Evolutionary conservation across 352 stramenopile genomes (phyloP).

Genomic region (Globisporangium abappressorium): DNA sequence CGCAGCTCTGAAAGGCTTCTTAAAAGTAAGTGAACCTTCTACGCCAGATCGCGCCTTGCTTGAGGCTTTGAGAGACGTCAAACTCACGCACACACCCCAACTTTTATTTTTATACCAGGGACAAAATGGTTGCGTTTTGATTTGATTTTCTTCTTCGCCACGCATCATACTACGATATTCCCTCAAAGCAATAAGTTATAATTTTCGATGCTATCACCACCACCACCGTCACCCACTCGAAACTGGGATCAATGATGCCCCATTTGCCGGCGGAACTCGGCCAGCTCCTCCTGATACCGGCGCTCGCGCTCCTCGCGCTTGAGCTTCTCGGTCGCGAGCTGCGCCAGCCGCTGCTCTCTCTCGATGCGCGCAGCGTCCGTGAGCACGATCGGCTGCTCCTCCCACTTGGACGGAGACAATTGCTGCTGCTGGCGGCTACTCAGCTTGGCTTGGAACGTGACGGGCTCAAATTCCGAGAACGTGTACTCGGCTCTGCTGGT

Average conservation of each 20-base stretch:
- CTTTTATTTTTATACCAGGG: not conserved
- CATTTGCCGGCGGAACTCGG: slow-evolving; percentile 34
- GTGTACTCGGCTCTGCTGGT: slow-evolving; percentile 18
- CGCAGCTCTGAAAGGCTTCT: not conserved
- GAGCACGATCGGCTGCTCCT: slow-evolving; percentile 45
- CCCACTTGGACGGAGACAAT: slow-evolving; percentile 25
- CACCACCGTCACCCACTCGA: not conserved
- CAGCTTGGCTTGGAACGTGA: not conserved
- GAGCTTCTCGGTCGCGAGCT: slow-evolving; percentile 16
- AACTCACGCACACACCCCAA: not conserved
- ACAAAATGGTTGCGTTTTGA: not conserved
- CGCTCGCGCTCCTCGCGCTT: slow-evolving; percentile 45
- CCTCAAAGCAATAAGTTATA: not conserved
- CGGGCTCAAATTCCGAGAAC: slow-evolving; percentile 24
- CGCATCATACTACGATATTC: not conserved
- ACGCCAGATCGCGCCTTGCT: no score
- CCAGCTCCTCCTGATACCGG: slow-evolving; percentile 54
- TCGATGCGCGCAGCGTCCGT: slow-evolving; percentile 37
- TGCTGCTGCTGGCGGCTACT: not conserved
- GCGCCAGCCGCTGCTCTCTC: slow-evolving; percentile 26
- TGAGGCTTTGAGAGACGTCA: not conserved
- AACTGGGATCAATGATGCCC: not conserved
- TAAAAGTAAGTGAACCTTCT: not conserved
- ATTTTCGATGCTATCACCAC: not conserved
- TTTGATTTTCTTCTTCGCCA: not conserved